Evolutionary conservation across 352 stramenopile genomes (phyloP).

Genomic region (Phytophthora macrochlamydospora): DNA sequence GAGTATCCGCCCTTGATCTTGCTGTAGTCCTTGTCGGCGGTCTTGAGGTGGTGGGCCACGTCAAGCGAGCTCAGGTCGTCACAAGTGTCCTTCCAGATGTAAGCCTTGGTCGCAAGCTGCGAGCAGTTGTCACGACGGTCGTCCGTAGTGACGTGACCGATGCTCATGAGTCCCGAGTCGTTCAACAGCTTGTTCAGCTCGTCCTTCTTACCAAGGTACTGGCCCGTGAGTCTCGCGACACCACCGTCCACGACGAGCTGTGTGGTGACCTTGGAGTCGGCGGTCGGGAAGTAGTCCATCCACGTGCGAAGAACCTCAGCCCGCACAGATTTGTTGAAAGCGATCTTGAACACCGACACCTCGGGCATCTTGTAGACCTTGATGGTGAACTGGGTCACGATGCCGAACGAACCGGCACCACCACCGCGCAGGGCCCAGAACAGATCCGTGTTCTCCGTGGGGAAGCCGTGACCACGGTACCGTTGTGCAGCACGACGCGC

Average conservation of each 20-base stretch:
- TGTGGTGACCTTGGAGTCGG: slow-evolving; percentile 49
- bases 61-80: slow-evolving; percentile 43
- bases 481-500: slow-evolving; percentile 53
- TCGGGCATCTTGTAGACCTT: slow-evolving; percentile 47
- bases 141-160: slow-evolving; percentile 37
- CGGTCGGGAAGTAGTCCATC: slow-evolving; percentile 59
- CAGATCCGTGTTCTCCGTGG: slow-evolving; percentile 44
- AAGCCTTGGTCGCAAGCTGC: slow-evolving; percentile 50
- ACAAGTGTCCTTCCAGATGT: slow-evolving; percentile 47
- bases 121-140: slow-evolving; percentile 49
- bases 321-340: slow-evolving; percentile 40
- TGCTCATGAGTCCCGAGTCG: slow-evolving; percentile 36
- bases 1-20: slow-evolving; percentile 58
- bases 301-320: slow-evolving; percentile 41
- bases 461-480: slow-evolving; percentile 47
- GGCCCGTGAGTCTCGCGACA: slow-evolving; percentile 38
- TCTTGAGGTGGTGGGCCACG: slow-evolving; percentile 34
- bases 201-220: slow-evolving; percentile 46
- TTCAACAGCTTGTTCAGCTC: slow-evolving; percentile 44
- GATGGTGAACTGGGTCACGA: slow-evolving; percentile 59
- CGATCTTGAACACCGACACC: slow-evolving; percentile 52
- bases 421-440: slow-evolving; percentile 56
- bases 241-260: slow-evolving; percentile 47
- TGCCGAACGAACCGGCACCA: slow-evolving; percentile 56
- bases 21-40: slow-evolving; percentile 47